Conservation (phyloP, 75 land plant species). For the Sequoiadendron giganteum region DNA sequence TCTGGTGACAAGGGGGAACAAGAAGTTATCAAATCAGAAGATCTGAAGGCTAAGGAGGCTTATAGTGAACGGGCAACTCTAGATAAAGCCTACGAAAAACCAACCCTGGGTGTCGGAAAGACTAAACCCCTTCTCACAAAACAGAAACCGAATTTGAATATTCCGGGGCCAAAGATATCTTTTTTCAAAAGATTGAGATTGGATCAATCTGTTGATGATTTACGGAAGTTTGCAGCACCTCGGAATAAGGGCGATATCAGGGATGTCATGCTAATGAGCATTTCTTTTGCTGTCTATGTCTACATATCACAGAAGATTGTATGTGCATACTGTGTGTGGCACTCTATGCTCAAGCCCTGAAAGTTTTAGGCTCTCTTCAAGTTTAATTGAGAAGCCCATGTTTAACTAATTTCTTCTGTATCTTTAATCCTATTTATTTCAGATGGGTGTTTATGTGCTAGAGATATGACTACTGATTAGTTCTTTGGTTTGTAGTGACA, state of each 20-base stretch:
- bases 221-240: conserved; percentile 58
- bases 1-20: background rate
- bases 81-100: background rate
- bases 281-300: conserved; percentile 91
- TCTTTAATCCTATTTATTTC: background rate
- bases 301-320: conserved; percentile 94
- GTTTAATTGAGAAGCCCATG: background rate
- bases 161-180: background rate
- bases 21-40: background rate
- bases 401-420: background rate
- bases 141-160: background rate
- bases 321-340: conserved; percentile 77
- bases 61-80: background rate
- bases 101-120: background rate
- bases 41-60: background rate
- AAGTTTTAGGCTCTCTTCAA: background rate
- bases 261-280: conserved; percentile 83
- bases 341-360: conserved; percentile 32
- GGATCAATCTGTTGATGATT: conserved; percentile 1
- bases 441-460: background rate
- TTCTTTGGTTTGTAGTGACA: background rate
- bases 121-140: background rate
- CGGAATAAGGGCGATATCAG: conserved; percentile 86
- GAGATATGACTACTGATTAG: background rate
- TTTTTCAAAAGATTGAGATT: conserved; percentile 1